phyloP scores from a whole-genome alignment of 2,329 filamentous ascomycete species.

The Trichoderma sp. region DNA sequence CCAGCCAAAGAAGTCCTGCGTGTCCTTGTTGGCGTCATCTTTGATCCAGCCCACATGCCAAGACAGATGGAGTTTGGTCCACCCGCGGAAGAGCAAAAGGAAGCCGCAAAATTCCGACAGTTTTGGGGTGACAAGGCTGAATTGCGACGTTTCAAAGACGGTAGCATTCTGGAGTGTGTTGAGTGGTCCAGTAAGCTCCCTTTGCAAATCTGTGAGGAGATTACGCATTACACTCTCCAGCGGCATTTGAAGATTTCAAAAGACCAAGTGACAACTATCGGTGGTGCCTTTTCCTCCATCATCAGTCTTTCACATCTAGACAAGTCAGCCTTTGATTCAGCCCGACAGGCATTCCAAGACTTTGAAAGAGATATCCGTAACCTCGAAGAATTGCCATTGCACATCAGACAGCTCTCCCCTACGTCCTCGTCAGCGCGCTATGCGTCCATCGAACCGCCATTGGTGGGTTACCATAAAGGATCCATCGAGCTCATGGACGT shows the following conservation, averaged over 20 bases:
- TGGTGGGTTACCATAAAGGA: slow-evolving; percentile 46
- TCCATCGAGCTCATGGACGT: slow-evolving; percentile 66
- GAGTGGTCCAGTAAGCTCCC: slow-evolving; percentile 73
- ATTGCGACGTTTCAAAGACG: slow-evolving; percentile 90
- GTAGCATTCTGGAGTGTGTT: slow-evolving; percentile 88
- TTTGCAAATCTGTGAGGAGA: slow-evolving; percentile 73
- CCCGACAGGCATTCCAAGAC: slow-evolving; percentile 68
- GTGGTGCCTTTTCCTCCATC: slow-evolving; percentile 51
- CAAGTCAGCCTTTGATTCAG: slow-evolving; percentile 63
- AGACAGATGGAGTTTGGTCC: slow-evolving; percentile 88
- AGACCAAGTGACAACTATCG: slow-evolving; percentile 54
- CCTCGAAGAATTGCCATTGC: slow-evolving; percentile 83
- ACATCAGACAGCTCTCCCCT: slow-evolving; percentile 76
- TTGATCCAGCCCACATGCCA: slow-evolving; percentile 70
- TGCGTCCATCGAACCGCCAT: slow-evolving; percentile 56
- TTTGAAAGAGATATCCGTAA: slow-evolving; percentile 76
- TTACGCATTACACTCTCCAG: slow-evolving; percentile 69
- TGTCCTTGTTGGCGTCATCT: slow-evolving; percentile 67
- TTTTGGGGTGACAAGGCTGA: slow-evolving; percentile 98
- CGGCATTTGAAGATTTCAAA: slow-evolving; percentile 66
- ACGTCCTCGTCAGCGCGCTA: slow-evolving; percentile 74
- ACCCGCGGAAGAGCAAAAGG: slow-evolving; percentile 79
- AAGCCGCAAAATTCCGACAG: slow-evolving; percentile 76
- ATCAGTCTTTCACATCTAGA: slow-evolving; percentile 51
- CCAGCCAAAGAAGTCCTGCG: slow-evolving; percentile 32